Evolutionary conservation across 2,329 filamentous ascomycete species (phyloP).

Genomic region (Emmonsia crescens): DNA sequence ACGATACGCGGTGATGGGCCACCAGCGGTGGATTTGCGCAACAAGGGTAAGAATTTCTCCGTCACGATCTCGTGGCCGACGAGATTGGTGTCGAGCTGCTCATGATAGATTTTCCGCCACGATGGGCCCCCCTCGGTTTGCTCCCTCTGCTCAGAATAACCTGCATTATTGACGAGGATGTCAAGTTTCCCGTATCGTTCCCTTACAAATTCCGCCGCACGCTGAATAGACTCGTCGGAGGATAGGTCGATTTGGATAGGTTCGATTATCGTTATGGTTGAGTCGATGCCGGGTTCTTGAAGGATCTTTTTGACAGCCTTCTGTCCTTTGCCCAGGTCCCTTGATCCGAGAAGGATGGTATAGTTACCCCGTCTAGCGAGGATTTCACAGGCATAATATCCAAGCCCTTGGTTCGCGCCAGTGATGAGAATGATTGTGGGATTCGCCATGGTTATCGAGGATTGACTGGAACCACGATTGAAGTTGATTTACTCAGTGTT

Average conservation of each 20-base stretch:
- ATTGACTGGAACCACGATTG: no score
- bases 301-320: neutral
- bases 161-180: neutral
- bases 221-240: neutral
- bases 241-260: neutral
- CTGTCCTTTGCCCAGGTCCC: neutral
- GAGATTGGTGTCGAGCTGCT: neutral
- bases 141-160: neutral
- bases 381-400: no score
- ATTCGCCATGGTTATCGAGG: no score
- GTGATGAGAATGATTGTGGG: no score
- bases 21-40: neutral
- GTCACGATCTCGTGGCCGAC: neutral
- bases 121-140: neutral
- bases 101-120: neutral
- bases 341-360: neutral
- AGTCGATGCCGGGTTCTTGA: neutral
- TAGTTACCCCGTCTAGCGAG: neutral
- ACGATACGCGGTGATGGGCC: neutral
- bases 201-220: neutral
- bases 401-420: no score
- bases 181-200: neutral
- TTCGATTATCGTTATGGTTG: neutral
- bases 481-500: no score
- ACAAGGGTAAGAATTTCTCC: neutral